Percentiles rank a stretch among this genome's conserved stretches.
phyloP scores from a whole-genome alignment of 192 early-diverging fungal genomes.

The Geranomyces michiganensis region DNA sequence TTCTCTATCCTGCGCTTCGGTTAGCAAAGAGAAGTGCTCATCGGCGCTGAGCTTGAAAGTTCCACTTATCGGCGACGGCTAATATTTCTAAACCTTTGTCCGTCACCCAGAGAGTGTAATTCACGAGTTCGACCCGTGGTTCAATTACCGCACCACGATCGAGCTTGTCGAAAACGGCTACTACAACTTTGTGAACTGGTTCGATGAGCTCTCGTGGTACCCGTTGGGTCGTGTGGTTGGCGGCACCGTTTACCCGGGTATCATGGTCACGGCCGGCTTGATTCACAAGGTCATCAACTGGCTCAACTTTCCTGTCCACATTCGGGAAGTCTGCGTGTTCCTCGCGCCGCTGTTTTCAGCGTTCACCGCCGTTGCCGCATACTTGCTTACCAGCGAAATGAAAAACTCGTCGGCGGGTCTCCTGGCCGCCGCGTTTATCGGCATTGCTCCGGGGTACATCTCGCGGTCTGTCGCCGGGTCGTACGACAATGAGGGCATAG shows the following conservation, averaged over 20 bases:
- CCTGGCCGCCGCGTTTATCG: slow-evolving; percentile 97
- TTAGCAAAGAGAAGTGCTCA: slow-evolving; percentile 3
- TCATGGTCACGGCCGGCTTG: slow-evolving; percentile 96
- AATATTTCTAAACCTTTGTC: background rate
- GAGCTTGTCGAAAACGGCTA: slow-evolving; percentile 90
- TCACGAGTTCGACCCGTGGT: slow-evolving; percentile 99
- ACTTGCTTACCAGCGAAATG: slow-evolving; percentile 89
- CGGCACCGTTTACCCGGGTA: slow-evolving; percentile 98
- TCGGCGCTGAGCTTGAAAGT: no score
- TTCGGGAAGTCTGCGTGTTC: slow-evolving; percentile 98
- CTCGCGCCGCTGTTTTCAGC: slow-evolving; percentile 96
- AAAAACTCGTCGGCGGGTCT: slow-evolving; percentile 91
- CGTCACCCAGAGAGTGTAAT: slow-evolving; percentile 85
- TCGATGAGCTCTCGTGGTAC: slow-evolving; percentile 98
- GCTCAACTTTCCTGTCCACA: slow-evolving; percentile 96
- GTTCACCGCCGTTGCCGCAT: slow-evolving; percentile 94
- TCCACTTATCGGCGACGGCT: background rate
- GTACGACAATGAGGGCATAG: slow-evolving; percentile 99
- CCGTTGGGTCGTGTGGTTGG: slow-evolving; percentile 98
- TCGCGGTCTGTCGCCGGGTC: slow-evolving; percentile 99
- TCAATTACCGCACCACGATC: slow-evolving; percentile 96
- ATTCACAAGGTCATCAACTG: slow-evolving; percentile 93
- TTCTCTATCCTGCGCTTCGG: slow-evolving; percentile 96
- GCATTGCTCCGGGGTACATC: slow-evolving; percentile 98
- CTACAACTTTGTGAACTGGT: slow-evolving; percentile 99